These are phyloP conservation scores for Trichocomaceae sp. DNA, from an alignment of 2,329 filamentous ascomycete genomes.

Conservation along the genomic window DNA sequence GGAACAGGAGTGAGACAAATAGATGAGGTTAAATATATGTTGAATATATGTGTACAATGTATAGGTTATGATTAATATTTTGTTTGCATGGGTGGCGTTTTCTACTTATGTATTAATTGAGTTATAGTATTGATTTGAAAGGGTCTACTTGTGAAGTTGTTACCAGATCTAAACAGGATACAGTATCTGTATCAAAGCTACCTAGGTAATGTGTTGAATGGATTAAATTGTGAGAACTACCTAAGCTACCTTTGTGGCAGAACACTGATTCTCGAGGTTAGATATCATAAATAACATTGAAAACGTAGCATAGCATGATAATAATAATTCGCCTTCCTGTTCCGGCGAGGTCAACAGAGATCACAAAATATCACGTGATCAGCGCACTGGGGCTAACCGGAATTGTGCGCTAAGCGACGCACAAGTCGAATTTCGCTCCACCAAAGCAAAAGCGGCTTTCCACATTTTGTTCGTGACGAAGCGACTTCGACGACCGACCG, in stretches of 20 bases:
- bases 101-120: neutral
- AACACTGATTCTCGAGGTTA: neutral
- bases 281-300: neutral
- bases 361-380: slow-evolving; percentile 26
- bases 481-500: slow-evolving; percentile 22
- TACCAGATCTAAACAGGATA: neutral
- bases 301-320: neutral
- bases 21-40: neutral
- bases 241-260: neutral
- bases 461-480: slow-evolving; percentile 23
- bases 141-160: neutral
- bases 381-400: slow-evolving; percentile 26
- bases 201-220: neutral
- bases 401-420: slow-evolving; percentile 37
- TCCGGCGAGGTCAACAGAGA: too few relatives aligned
- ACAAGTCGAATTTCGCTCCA: slow-evolving; percentile 40
- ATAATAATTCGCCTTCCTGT: neutral
- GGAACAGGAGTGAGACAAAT: neutral
- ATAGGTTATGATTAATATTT: neutral
- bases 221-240: neutral
- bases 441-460: slow-evolving; percentile 19
- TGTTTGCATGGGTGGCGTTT: slow-evolving; percentile 9
- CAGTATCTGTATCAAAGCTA: neutral
- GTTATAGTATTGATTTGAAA: neutral
- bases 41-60: neutral